These are phyloP conservation scores for Gossypium raimondii DNA, from an alignment of 345 rosid species.

Conservation along the genomic window DNA sequence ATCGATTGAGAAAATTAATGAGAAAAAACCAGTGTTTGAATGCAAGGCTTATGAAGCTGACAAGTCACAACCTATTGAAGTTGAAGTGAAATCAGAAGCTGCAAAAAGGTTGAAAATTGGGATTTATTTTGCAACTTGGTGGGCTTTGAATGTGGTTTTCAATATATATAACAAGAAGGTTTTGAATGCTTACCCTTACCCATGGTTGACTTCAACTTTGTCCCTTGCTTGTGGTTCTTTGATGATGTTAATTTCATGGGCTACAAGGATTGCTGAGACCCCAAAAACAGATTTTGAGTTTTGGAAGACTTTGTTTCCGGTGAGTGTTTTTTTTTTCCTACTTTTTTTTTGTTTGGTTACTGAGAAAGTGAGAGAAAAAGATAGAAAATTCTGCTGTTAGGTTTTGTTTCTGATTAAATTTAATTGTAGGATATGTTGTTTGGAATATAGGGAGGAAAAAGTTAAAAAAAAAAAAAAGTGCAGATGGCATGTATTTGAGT, in stretches of 20 bases:
- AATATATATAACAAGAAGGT: conserved; percentile 98
- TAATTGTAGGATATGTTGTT: too few relatives aligned
- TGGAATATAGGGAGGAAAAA: too few relatives aligned
- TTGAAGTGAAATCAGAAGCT: conserved; percentile 42
- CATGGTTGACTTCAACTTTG: conserved; percentile 95
- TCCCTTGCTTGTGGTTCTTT: conserved; percentile 94
- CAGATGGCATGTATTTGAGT: neutral
- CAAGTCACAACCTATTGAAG: conserved; percentile 54
- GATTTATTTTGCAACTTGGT: conserved; percentile 91
- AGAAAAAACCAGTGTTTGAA: conserved; percentile 32
- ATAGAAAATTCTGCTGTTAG: conserved; percentile 9
- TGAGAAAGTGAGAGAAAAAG: conserved; percentile 18
- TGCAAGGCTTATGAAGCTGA: conserved; percentile 91
- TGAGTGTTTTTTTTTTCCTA: conserved; percentile 48
- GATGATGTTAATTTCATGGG: conserved; percentile 96
- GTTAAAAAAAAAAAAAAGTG: neutral
- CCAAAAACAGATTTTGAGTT: conserved; percentile 88
- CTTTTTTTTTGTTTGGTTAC: conserved; percentile 27
- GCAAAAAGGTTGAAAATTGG: conserved; percentile 72
- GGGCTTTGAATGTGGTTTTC: conserved; percentile 96
- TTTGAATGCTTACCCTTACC: conserved; percentile 90
- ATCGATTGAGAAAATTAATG: conserved; percentile 31
- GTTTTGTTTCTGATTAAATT: conserved; percentile 29
- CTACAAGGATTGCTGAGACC: conserved; percentile 76
- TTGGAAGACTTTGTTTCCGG: conserved; percentile 95